phyloP scores from a whole-genome alignment of 148 eudicot genomes.

The Silene latifolia region DNA sequence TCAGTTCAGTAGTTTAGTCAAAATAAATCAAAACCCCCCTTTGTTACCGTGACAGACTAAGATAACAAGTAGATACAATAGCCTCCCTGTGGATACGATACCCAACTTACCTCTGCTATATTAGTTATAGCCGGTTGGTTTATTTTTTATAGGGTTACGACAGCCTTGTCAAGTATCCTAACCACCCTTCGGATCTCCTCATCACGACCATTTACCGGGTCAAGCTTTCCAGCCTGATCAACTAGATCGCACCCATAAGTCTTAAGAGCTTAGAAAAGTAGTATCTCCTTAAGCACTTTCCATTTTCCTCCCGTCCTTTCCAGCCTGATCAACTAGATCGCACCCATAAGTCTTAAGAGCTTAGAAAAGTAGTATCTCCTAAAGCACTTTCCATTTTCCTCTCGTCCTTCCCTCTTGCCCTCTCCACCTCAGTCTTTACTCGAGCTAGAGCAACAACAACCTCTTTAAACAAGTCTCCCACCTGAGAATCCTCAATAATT shows the following conservation, averaged over 20 bases:
- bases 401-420: slow-evolving; percentile 66
- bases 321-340: slow-evolving; percentile 80
- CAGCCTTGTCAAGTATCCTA: too few relatives aligned
- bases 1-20: too few relatives aligned
- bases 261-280: slow-evolving; percentile 70
- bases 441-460: slow-evolving; percentile 47
- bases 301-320: too few relatives aligned
- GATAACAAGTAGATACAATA: too few relatives aligned
- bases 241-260: slow-evolving; percentile 83
- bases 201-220: slow-evolving; percentile 84
- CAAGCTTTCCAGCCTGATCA: slow-evolving; percentile 82
- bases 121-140: too few relatives aligned
- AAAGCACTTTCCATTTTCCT: slow-evolving; percentile 78
- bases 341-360: slow-evolving; percentile 79
- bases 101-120: too few relatives aligned
- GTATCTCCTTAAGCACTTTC: too few relatives aligned
- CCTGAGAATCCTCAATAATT: slow-evolving; percentile 72
- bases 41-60: too few relatives aligned
- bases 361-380: slow-evolving; percentile 58
- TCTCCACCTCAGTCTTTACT: slow-evolving; percentile 63
- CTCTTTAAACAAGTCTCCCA: slow-evolving; percentile 52
- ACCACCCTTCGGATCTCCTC: slow-evolving; percentile 78
- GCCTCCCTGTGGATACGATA: too few relatives aligned
- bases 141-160: too few relatives aligned
- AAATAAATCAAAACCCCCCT: too few relatives aligned